Evolutionary conservation across 208 protist genomes (phyloP).

Genomic region (Leishmania martiniquensis): DNA sequence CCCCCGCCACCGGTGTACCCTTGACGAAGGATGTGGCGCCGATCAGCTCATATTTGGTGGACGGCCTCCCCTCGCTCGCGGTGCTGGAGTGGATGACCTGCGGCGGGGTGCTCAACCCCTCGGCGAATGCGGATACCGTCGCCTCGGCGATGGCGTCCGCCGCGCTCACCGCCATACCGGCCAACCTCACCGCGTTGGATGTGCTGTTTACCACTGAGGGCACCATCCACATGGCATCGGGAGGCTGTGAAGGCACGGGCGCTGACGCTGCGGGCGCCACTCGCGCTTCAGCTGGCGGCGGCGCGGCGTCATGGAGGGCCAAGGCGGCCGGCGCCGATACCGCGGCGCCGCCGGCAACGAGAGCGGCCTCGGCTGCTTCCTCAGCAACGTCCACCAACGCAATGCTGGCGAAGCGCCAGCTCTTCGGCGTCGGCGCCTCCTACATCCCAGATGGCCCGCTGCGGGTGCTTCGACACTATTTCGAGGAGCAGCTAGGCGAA

Average conservation of each 20-base stretch:
- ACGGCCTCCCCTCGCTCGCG: constrained; percentile 51
- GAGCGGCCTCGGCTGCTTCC: constrained; percentile 4
- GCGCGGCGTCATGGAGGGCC: constrained; percentile 22
- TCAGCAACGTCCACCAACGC: constrained; percentile 15
- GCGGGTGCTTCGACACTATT: constrained; percentile 52
- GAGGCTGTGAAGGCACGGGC: constrained; percentile 6
- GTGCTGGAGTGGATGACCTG: constrained; percentile 81
- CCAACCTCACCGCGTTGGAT: constrained; percentile 29
- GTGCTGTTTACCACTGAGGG: constrained; percentile 31
- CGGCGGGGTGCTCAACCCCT: constrained; percentile 19
- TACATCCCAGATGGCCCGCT: constrained; percentile 55
- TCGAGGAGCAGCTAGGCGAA: constrained; percentile 64
- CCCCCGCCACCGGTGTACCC: neutral
- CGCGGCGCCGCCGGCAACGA: constrained; percentile 4
- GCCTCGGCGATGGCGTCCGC: constrained; percentile 14
- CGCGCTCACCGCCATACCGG: constrained; percentile 16
- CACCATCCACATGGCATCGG: constrained; percentile 17
- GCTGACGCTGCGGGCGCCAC: neutral
- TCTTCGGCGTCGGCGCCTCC: constrained; percentile 19
- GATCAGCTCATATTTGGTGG: constrained; percentile 24
- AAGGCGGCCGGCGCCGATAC: constrained; percentile 9
- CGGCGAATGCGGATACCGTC: constrained; percentile 18
- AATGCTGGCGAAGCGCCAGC: constrained; percentile 23
- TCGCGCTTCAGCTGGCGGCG: constrained; percentile 2
- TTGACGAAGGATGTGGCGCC: constrained; percentile 8